These are phyloP conservation scores for Cladosporium sp. DNA, from an alignment of 2,329 filamentous ascomycete genomes.

Conservation along the genomic window DNA sequence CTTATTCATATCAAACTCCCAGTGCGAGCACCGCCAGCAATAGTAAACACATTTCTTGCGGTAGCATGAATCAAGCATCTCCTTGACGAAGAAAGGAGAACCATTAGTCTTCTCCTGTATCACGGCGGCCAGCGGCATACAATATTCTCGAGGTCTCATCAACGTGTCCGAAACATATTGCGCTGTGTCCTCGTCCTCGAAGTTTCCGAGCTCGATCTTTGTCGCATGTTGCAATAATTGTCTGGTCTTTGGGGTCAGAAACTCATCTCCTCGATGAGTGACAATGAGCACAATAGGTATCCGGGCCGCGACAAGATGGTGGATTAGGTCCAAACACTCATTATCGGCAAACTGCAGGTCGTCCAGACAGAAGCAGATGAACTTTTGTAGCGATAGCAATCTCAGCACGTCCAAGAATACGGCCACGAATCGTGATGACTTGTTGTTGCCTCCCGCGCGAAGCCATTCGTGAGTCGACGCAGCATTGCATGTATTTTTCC, in stretches of 20 bases:
- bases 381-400: constrained; percentile 73
- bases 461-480: constrained; percentile 41
- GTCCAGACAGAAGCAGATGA: constrained; percentile 83
- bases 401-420: constrained; percentile 81
- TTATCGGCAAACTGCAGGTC: constrained; percentile 87
- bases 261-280: constrained; percentile 48
- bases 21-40: constrained; percentile 73
- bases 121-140: constrained; percentile 72
- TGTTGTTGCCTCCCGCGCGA: constrained; percentile 38
- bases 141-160: constrained; percentile 63
- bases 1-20: constrained; percentile 79
- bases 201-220: constrained; percentile 63
- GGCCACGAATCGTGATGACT: constrained; percentile 70
- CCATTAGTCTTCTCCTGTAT: constrained; percentile 84
- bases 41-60: constrained; percentile 86
- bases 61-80: constrained; percentile 83
- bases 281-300: constrained; percentile 78
- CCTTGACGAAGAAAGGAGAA: constrained; percentile 84
- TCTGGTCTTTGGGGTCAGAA: constrained; percentile 32
- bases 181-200: constrained; percentile 72
- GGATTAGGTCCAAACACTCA: constrained; percentile 77
- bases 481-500: constrained; percentile 23
- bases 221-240: constrained; percentile 46
- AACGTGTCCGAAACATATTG: constrained; percentile 78
- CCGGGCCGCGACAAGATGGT: constrained; percentile 69